Percentiles rank a stretch among this genome's conserved stretches.
phyloP scores from a whole-genome alignment of 1,284 basidiomycete genomes.

The Ustilago shanxiensis region DNA sequence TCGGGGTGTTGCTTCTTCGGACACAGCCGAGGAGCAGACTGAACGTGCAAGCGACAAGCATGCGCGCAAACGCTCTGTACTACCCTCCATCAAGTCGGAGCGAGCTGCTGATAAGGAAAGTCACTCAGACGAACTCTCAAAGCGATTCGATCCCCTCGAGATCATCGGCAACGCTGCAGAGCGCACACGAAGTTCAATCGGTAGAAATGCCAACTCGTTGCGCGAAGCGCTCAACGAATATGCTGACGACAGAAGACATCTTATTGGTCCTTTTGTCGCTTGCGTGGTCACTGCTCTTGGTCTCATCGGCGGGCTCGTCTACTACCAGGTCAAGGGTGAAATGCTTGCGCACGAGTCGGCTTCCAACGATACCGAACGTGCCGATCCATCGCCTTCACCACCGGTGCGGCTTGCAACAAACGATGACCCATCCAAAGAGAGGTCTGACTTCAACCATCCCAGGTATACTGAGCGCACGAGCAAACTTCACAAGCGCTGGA shows the following conservation, averaged over 20 bases:
- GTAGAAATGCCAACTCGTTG: not conserved
- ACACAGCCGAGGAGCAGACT: not conserved
- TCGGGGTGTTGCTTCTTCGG: not conserved
- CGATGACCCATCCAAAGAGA: not conserved
- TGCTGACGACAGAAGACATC: not conserved
- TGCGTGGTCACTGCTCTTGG: not conserved
- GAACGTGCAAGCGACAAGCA: not conserved
- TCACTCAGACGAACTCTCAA: not conserved
- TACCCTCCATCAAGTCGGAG: conserved; percentile 1
- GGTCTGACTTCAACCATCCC: not conserved
- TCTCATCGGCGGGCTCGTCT: not conserved
- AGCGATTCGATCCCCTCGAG: conserved; percentile 7
- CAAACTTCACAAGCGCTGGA: conserved; percentile 16
- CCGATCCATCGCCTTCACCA: not conserved
- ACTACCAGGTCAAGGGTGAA: not conserved
- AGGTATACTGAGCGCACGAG: not conserved
- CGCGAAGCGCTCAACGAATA: not conserved
- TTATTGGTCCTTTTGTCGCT: not conserved
- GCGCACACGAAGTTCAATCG: not conserved
- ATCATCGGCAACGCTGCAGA: not conserved
- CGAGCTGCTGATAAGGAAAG: not conserved
- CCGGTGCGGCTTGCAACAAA: not conserved
- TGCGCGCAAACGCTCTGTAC: not conserved
- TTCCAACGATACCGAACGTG: not conserved
- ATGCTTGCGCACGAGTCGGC: not conserved